These are phyloP conservation scores for Leccinum pachyderme DNA, from an alignment of 1,284 basidiomycete species.

Conservation along the genomic window DNA sequence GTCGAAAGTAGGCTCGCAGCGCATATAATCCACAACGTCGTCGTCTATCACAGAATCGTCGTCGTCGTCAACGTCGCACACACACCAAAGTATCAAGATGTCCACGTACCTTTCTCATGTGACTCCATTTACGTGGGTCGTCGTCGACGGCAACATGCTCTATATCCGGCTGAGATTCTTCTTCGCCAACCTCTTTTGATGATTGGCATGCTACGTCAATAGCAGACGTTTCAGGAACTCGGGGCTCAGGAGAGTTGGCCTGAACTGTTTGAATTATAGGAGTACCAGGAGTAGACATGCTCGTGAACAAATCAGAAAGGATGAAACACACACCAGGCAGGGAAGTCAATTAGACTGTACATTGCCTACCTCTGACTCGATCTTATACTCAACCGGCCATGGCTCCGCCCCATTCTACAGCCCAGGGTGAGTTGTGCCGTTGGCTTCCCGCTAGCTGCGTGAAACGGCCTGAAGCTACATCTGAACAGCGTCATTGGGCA, in stretches of 20 bases:
- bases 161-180: slow-evolving; percentile 44
- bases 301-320: slow-evolving; percentile 4
- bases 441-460: slow-evolving; percentile 4
- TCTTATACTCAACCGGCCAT: slow-evolving; percentile 23
- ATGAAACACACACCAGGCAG: slow-evolving; percentile 3
- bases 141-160: slow-evolving; percentile 69
- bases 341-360: slow-evolving; percentile 1
- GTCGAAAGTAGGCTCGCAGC: slow-evolving; percentile 67
- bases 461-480: neutral
- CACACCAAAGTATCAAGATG: slow-evolving; percentile 20
- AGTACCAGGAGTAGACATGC: slow-evolving; percentile 11
- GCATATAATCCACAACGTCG: slow-evolving; percentile 56
- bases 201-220: slow-evolving; percentile 2
- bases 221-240: slow-evolving; percentile 2
- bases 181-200: slow-evolving; percentile 4
- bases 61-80: neutral
- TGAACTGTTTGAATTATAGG: neutral
- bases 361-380: slow-evolving; percentile 7
- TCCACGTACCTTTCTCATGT: slow-evolving; percentile 55
- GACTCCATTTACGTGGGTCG: slow-evolving; percentile 78
- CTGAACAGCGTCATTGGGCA: slow-evolving; percentile 9
- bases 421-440: neutral
- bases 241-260: neutral
- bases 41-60: slow-evolving; percentile 38
- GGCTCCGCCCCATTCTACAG: neutral